These are phyloP conservation scores for Diutina mesorugosa DNA, from an alignment of 1,139 yeast species.

Conservation along the genomic window DNA sequence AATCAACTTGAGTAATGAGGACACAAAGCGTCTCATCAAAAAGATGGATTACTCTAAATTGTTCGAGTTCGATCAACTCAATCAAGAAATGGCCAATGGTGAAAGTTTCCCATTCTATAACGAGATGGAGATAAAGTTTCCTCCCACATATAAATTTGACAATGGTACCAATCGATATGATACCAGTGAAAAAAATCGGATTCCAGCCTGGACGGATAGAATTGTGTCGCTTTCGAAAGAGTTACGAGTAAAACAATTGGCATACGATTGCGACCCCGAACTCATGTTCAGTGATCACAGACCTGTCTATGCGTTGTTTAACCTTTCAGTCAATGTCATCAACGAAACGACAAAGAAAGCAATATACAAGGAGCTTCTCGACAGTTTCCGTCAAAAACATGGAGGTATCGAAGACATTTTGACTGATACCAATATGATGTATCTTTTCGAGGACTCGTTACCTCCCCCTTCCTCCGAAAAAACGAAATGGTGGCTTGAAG, in stretches of 20 bases:
- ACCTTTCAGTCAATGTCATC: conserved; percentile 53
- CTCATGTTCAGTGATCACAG: conserved; percentile 66
- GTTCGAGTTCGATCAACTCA: neutral
- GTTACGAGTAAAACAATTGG: conserved; percentile 36
- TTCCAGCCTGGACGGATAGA: conserved; percentile 2
- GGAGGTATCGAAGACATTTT: conserved; percentile 31
- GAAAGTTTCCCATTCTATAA: neutral
- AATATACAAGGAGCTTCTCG: conserved; percentile 50
- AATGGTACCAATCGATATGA: neutral
- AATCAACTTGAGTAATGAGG: neutral
- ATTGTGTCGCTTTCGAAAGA: neutral
- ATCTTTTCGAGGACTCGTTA: neutral
- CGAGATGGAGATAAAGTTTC: conserved; percentile 1
- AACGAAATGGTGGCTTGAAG: conserved; percentile 85
- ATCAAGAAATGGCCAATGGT: neutral
- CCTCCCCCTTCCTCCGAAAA: conserved; percentile 86
- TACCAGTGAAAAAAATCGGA: conserved; percentile 1
- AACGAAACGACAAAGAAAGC: conserved; percentile 50
- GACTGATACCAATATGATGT: conserved; percentile 22
- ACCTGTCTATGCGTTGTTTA: conserved; percentile 51
- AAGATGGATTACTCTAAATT: neutral
- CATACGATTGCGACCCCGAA: conserved; percentile 49
- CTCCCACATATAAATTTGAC: conserved; percentile 3
- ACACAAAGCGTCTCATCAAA: neutral
- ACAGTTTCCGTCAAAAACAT: conserved; percentile 32